Conservation (phyloP, 140 eudicot species). For the Senecio squalidus region DNA sequence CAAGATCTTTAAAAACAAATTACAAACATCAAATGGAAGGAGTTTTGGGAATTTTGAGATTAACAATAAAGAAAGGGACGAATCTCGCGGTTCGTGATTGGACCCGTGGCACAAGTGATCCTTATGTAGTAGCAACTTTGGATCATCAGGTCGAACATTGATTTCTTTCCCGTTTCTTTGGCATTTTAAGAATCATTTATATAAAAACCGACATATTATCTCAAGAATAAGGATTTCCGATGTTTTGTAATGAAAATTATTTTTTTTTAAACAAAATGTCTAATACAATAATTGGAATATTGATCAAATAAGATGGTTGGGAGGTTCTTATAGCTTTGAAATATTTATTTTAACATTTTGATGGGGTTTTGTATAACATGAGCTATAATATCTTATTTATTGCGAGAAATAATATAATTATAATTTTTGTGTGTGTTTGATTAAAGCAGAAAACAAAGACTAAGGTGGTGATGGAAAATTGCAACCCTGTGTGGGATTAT, state of each 20-base stretch:
- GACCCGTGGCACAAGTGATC: slow-evolving; percentile 55
- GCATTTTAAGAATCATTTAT: too few relatives aligned
- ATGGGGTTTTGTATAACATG: too few relatives aligned
- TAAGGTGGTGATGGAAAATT: slow-evolving; percentile 37
- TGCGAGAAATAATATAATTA: not conserved
- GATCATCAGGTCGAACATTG: slow-evolving; percentile 47
- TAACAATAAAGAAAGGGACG: slow-evolving; percentile 51
- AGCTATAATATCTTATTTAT: too few relatives aligned
- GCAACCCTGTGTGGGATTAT: slow-evolving; percentile 69
- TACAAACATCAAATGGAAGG: slow-evolving; percentile 34
- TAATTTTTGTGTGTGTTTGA: not conserved
- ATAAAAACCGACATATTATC: too few relatives aligned
- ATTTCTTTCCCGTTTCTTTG: too few relatives aligned
- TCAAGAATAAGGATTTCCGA: too few relatives aligned
- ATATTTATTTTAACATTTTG: too few relatives aligned
- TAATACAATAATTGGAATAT: too few relatives aligned
- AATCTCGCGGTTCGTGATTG: slow-evolving; percentile 62
- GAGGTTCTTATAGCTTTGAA: too few relatives aligned
- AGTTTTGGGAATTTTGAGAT: slow-evolving; percentile 45
- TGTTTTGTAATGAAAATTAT: too few relatives aligned
- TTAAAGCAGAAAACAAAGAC: slow-evolving; percentile 60
- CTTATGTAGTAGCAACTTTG: slow-evolving; percentile 54
- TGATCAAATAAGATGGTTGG: too few relatives aligned
- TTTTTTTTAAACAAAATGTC: too few relatives aligned
- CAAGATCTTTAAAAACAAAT: not conserved